Evolutionary conservation across 2,329 filamentous ascomycete species (phyloP), one percentile per base, ranked within the genome.

Genomic region (Pseudocercospora crystallina): DNA sequence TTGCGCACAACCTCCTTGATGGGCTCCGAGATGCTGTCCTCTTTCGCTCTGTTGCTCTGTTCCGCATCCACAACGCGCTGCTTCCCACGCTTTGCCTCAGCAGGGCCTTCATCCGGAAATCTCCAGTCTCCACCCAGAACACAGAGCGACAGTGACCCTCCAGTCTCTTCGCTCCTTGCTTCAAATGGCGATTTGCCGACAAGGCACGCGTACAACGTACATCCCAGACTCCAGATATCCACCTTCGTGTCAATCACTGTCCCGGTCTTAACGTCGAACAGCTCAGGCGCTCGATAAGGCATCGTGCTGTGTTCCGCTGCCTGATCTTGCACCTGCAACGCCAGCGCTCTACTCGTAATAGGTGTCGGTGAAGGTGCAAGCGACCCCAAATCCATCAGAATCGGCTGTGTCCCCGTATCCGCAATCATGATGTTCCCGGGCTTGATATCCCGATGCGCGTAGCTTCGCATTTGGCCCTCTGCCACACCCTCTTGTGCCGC

Each of bases 341-440:
- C 94, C 47, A 95, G 80, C 2, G 90, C 95, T 54, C 92, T 86
- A 13, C 89, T 94, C 4, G 92, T 95, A 61, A 97, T 92, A 20
- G 89, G 83, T 50, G 90, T 89, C 1, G 94, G 94, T 2, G 89
- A 90, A 13, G 87, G 87, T 35, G 90, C 87, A 49, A 99, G 79
- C 50, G 90, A 96, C 57, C 94, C 94, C 17, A 99, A 84, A 69
- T 99, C 94, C 94, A 99, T 99, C 32, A 99, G 81, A 63, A 99
- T 94, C 2, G 94, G 92, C 29, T 85, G 85, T 53, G 84, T 81
- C 61, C 94, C 94, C 63, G 90, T 84, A 69, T 97, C 92, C 60
- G 89, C 87, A 61, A 99, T 96, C 94, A 99, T 99, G 67, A 99
- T 95, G 73, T 99, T 99, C 51, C 90, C 92, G 63, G 94, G 94